Conservation (phyloP, 345 rosid genomes). For the Salix caprea region DNA sequence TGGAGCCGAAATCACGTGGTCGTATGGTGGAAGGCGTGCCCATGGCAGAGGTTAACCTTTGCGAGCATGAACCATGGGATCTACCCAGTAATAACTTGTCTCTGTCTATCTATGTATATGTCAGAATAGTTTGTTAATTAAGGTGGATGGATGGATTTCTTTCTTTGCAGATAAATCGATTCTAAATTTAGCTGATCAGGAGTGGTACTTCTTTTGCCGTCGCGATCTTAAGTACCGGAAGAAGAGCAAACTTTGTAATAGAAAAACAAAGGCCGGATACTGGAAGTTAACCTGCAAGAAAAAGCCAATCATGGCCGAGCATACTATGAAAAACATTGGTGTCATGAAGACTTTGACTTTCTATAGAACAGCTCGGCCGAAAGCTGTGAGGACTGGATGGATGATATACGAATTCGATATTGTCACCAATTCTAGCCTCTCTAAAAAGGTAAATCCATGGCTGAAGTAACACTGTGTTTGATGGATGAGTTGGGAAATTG, state of each 20-base stretch:
- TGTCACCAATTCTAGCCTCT: neutral
- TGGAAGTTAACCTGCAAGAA: neutral
- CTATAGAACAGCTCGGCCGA: neutral
- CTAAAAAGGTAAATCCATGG: neutral
- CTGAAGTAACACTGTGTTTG: neutral
- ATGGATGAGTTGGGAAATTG: neutral
- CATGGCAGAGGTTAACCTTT: conserved; percentile 36
- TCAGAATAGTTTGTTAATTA: neutral
- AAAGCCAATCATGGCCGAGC: neutral
- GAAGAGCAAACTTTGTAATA: neutral
- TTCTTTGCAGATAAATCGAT: neutral
- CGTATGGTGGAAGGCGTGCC: too few species aligned
- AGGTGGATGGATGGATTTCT: neutral
- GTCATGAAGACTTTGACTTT: neutral
- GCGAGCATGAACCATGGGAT: conserved; percentile 45
- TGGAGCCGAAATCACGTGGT: conserved; percentile 15
- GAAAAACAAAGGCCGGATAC: neutral
- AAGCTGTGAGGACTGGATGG: neutral
- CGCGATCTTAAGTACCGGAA: neutral
- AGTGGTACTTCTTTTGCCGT: neutral
- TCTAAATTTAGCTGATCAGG: conserved; percentile 5
- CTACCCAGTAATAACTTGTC: conserved; percentile 23
- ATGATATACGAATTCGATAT: conserved; percentile 8
- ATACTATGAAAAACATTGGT: neutral
- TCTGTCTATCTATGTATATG: neutral